Evolutionary conservation across 768 basidiomycete genomes (phyloP), one percentile per base, ranked within the genome.

Genomic region (Collybia sordida): DNA sequence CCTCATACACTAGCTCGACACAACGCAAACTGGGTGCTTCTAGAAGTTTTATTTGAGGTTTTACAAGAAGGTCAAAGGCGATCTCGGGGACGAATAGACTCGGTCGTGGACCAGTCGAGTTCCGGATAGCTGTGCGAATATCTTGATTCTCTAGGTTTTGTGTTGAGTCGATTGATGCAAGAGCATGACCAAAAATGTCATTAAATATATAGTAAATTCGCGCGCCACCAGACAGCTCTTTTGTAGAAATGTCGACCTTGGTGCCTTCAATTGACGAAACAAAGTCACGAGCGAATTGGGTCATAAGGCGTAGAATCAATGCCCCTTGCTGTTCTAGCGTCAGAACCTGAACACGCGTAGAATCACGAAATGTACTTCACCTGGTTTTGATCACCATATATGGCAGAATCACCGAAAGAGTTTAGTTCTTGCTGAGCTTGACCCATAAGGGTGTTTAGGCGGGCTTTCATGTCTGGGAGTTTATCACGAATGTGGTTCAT

Each of bases 181-280:
- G 82, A 1, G 96, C 97, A 45, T 88, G 79, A 1, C 97, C 97
- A 62, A 98, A 99, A 46, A 98, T 83, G 61, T 98, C 97, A 65
- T 98, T 93, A 81, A 99, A 99, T 65, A 99, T 98, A 73, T 98
- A 98, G 71, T 98, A 98, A 70, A 99, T 93, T 47, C 97, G 83
- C 19, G 97, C 97, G 40, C 97, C 97, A 36, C 97, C 97, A 5
- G 91, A 98, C 14, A 99, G 84, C 65, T 99, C 97, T 65, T 99
- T 99, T 0, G 97, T 99, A 1, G 93, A 96, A 60, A 98, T 90
- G 54, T 97, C 92, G 34, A 96, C 81, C 49, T 93, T 93, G 12
- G 94, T 98, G 48, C 97, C 97, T 58, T 99, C 97, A 59, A 99
- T 97, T 12, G 94, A 96, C 0, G 95, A 88, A 45, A 98, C 81